Base-by-base conservation (phyloP, 768 basidiomycete species). In the Phallus indusiatus region DNA sequence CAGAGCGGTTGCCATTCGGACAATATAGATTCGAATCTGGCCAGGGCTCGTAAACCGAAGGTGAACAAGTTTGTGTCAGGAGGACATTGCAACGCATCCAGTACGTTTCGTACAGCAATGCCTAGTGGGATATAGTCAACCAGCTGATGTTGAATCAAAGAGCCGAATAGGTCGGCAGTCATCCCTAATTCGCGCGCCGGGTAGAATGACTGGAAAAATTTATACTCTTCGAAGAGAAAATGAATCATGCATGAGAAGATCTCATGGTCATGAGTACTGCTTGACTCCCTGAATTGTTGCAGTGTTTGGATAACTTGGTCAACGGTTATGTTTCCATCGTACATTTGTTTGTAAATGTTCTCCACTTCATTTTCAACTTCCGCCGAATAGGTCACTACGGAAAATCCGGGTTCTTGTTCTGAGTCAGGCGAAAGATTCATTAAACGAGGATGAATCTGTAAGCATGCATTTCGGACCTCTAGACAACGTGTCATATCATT, bases 181-280 rank as follows among this genome's bases (percentile, higher is more conserved):
- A 98, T 93, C 55, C 86, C 84, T 50, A 98, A 80, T 74, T 98
- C 94, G 64, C 94, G 88, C 42, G 89, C 79, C 22, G 96, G 96
- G 67, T 93, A 93, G 73, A 88, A 96, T 46, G 89, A 88, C 69
- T 95, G 92, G 83, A 98, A 96, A 78, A 97, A 99, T 68, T 94
- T 94, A 83, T 96, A 96, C 74, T 99, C 96, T 82, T 98, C 96
- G 73, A 99, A 97, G 48, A 99, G 82, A 78, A 96, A 95, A 75
- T 97, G 94, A 54, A 99, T 86, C 85, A 96, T 96, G 82, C 94
- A 97, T n/a, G 94, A 96, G 69, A 97, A 97, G 62, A 96, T 83
- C 73, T 98, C 93, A 69, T 95, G 92, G 65, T 97, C 94, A 58
- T 85, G 84, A 49, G 85, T 73, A 64, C 87, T 90, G 34, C 81